Evolutionary conservation across 805 yeast genomes (phyloP).

Genomic region (Yarrowia deformans): DNA sequence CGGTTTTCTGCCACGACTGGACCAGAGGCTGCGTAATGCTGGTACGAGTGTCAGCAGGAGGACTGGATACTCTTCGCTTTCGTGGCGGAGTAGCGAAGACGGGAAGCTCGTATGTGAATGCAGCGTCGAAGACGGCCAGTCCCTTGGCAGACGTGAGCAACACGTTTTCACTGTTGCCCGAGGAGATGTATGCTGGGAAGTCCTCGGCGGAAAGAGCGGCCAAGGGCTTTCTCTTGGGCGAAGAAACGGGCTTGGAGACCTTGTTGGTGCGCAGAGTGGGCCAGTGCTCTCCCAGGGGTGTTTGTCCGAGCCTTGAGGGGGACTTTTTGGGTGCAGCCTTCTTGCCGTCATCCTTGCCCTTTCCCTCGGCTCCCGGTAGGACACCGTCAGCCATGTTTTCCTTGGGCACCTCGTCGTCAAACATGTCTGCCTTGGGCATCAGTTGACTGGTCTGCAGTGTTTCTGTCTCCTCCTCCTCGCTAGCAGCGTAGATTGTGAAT

Average conservation of each 20-base stretch:
- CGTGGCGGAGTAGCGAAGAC: constrained; percentile 34
- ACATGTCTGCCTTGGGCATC: constrained; percentile 33
- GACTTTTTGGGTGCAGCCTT: constrained; percentile 4
- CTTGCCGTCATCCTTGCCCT: constrained; percentile 10
- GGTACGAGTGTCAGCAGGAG: constrained; percentile 23
- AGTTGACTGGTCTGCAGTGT: background rate
- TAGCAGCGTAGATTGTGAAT: constrained; percentile 32
- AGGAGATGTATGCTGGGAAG: constrained; percentile 32
- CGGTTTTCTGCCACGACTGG: constrained; percentile 30
- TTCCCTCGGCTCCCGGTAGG: background rate
- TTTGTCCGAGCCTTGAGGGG: constrained; percentile 6
- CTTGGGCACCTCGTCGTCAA: constrained; percentile 36
- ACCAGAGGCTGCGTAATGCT: constrained; percentile 29
- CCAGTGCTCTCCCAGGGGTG: constrained; percentile 36
- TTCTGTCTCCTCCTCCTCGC: constrained; percentile 28
- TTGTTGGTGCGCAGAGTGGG: constrained; percentile 18
- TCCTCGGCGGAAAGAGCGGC: constrained; percentile 9
- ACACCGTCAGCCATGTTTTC: constrained; percentile 32
- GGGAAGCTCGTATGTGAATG: constrained; percentile 39
- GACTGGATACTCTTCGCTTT: constrained; percentile 30
- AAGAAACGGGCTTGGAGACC: constrained; percentile 19
- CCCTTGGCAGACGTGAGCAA: constrained; percentile 30
- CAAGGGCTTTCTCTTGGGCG: constrained; percentile 26
- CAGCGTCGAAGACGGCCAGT: constrained; percentile 2
- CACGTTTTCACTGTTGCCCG: constrained; percentile 5